These are phyloP conservation scores for Boechera stricta DNA, from an alignment of 345 rosid species.

Conservation along the genomic window DNA sequence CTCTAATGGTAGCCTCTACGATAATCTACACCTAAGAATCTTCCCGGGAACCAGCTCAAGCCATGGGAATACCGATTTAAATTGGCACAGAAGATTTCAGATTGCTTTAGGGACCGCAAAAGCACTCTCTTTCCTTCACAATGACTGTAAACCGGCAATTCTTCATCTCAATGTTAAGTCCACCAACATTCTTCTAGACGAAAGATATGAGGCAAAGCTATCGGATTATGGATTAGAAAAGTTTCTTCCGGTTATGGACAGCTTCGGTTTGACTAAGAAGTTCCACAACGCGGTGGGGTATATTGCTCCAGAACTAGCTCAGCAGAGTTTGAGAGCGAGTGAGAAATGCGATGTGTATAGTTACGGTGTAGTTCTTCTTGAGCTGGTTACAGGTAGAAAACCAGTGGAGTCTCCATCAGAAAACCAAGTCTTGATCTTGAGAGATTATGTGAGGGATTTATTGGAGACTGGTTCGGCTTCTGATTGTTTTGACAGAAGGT, in stretches of 20 bases:
- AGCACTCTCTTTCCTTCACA: conserved; percentile 90
- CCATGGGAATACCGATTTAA: conserved; percentile 62
- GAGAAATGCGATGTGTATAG: conserved; percentile 95
- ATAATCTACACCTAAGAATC: conserved; percentile 66
- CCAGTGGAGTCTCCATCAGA: conserved; percentile 79
- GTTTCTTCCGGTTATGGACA: conserved; percentile 83
- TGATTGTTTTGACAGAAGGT: conserved; percentile 77
- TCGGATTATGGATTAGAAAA: conserved; percentile 87
- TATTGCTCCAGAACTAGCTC: conserved; percentile 95
- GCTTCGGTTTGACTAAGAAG: conserved; percentile 64
- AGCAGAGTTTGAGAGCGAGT: conserved; percentile 63
- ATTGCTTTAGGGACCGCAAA: conserved; percentile 88
- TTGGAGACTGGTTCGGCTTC: conserved; percentile 82
- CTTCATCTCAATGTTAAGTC: conserved; percentile 95
- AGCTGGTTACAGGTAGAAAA: conserved; percentile 88
- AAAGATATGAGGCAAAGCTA: conserved; percentile 72
- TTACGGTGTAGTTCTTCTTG: conserved; percentile 89
- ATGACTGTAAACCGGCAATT: conserved; percentile 86
- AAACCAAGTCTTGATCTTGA: conserved; percentile 72
- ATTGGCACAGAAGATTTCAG: conserved; percentile 86
- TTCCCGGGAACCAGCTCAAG: conserved; percentile 71
- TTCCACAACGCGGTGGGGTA: conserved; percentile 93
- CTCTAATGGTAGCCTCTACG: conserved; percentile 78
- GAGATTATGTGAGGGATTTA: conserved; percentile 78
- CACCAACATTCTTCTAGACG: conserved; percentile 81